These are phyloP conservation scores for Debaryomyces nepalensis DNA, from an alignment of 1,139 yeast species.

Conservation along the genomic window DNA sequence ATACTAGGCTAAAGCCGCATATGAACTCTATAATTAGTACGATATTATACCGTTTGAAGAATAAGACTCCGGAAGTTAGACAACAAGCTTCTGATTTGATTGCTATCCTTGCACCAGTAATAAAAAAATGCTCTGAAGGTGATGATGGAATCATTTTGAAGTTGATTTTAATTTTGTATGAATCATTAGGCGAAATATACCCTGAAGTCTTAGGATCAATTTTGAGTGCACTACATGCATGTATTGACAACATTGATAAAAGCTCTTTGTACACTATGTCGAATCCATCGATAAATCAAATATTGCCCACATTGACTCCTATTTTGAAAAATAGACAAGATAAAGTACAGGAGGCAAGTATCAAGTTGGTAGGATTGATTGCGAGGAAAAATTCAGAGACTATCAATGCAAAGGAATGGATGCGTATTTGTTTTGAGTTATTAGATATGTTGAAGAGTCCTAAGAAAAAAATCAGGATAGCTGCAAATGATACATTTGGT, in stretches of 20 bases:
- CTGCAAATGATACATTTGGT: constrained; percentile 93
- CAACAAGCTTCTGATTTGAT: constrained; percentile 88
- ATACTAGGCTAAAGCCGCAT: constrained; percentile 73
- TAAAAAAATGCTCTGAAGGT: constrained; percentile 59
- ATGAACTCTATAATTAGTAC: constrained; percentile 76
- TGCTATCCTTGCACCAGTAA: constrained; percentile 65
- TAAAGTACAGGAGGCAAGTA: constrained; percentile 86
- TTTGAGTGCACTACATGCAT: constrained; percentile 65
- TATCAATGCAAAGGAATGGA: constrained; percentile 95
- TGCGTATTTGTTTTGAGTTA: constrained; percentile 91
- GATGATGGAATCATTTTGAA: constrained; percentile 67
- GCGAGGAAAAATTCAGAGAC: constrained; percentile 85
- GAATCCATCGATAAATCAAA: constrained; percentile 83
- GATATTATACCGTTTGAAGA: constrained; percentile 72
- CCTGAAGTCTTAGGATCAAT: constrained; percentile 94
- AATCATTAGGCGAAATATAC: constrained; percentile 91
- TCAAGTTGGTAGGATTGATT: constrained; percentile 78
- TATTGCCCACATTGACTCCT: constrained; percentile 89
- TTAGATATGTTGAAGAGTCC: constrained; percentile 88
- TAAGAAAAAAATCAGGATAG: constrained; percentile 75
- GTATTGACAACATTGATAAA: constrained; percentile 39
- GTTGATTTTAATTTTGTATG: constrained; percentile 79
- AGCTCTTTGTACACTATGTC: constrained; percentile 60
- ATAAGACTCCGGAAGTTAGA: constrained; percentile 72
- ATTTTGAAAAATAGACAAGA: constrained; percentile 89